Conservation (phyloP, 2,329 filamentous ascomycete genomes). For the Coleophoma crateriformis region DNA sequence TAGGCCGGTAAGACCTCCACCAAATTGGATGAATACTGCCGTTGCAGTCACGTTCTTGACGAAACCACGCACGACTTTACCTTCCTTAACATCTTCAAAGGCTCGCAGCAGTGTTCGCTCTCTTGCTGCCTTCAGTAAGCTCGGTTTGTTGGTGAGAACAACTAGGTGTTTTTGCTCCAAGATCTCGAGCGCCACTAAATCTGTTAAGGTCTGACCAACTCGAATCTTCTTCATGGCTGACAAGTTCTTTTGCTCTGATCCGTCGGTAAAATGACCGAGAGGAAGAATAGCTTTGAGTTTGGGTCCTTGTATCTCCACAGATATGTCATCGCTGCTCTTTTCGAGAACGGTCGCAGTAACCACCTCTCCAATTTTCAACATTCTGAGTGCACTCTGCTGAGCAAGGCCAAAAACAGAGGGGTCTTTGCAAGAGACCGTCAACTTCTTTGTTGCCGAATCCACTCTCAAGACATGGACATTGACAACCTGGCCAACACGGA, state of each 20-base stretch:
- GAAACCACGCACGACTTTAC: constrained; percentile 68
- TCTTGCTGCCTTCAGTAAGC: constrained; percentile 69
- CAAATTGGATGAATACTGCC: constrained; percentile 85
- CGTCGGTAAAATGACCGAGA: constrained; percentile 78
- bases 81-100: constrained; percentile 67
- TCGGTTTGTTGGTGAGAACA: constrained; percentile 76
- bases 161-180: constrained; percentile 71
- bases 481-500: constrained; percentile 84
- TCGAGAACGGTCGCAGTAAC: constrained; percentile 77
- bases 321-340: constrained; percentile 70
- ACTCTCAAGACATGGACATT: constrained; percentile 84
- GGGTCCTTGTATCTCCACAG: constrained; percentile 69
- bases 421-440: constrained; percentile 92
- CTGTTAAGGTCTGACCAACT: constrained; percentile 75
- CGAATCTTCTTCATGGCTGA: constrained; percentile 75
- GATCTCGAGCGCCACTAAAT: constrained; percentile 85
- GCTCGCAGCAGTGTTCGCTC: constrained; percentile 64
- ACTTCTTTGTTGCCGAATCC: constrained; percentile 61
- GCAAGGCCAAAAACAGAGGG: constrained; percentile 69
- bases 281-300: constrained; percentile 75
- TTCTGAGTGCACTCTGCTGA: constrained; percentile 71
- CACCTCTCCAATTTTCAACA: constrained; percentile 65
- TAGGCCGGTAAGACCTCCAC: constrained; percentile 68
- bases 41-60: constrained; percentile 78
- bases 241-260: constrained; percentile 71